Percentiles rank a stretch among this genome's conserved stretches.
phyloP scores from a whole-genome alignment of 2,329 filamentous ascomycete species.

The Apiospora marii region DNA sequence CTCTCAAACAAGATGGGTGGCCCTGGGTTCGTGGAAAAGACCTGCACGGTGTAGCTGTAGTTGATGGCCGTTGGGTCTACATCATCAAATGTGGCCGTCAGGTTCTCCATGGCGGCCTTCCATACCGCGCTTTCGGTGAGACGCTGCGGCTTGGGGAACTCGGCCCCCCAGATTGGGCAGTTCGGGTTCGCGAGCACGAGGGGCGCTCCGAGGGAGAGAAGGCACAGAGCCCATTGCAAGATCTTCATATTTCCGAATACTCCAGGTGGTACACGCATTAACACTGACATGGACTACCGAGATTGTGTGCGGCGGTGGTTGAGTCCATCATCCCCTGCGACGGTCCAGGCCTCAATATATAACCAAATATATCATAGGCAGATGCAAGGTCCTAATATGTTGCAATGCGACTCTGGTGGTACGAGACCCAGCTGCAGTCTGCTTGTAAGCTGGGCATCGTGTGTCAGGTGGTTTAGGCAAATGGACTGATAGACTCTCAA shows the following conservation, averaged over 20 bases:
- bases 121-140: conserved; percentile 19
- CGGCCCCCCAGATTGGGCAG: conserved; percentile 23
- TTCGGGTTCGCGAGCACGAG: conserved; percentile 21
- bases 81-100: conserved; percentile 1
- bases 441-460: neutral
- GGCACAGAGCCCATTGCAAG: neutral
- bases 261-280: neutral
- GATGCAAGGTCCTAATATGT: neutral
- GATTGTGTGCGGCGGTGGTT: neutral
- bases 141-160: conserved; percentile 23
- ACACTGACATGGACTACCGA: neutral
- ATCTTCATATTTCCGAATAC: neutral
- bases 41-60: conserved; percentile 24
- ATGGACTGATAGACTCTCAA: neutral
- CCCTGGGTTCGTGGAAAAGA: conserved; percentile 25
- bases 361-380: neutral
- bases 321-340: neutral
- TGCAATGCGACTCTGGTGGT: neutral
- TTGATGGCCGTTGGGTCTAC: conserved; percentile 20
- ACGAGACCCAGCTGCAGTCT: neutral
- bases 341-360: neutral
- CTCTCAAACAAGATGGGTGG: conserved; percentile 24
- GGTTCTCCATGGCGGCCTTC: conserved; percentile 24
- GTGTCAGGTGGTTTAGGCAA: neutral
- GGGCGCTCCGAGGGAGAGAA: neutral